Base-by-base conservation (phyloP, 805 yeast genomes). In the Ogataea kodamae region DNA sequence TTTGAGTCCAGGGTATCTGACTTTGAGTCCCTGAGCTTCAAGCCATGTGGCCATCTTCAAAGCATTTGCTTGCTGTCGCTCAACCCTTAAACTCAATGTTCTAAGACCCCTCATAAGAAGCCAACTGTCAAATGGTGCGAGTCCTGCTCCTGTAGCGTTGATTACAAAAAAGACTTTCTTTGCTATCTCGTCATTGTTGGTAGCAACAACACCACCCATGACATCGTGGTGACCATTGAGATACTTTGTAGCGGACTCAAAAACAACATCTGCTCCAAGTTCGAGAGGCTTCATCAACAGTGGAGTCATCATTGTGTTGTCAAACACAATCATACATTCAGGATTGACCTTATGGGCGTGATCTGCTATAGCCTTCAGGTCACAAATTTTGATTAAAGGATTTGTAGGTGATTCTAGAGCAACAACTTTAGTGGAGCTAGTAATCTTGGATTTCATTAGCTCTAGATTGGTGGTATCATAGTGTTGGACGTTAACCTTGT, bases 291-390 rank as follows among this genome's bases (percentile, higher is more conserved):
- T 71, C 78, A 85, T 78, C 51, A 81, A 69, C 42, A 89, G 61
- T 9, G 97, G 97, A 18, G 95, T 80, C 94, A 89, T 82, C 97
- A 89, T 89, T 39, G 97, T 90, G 68, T 90, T 89, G 63, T 89
- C 97, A 42, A 89, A 89, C 9, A 86, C 95, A 24, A 86, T 78
- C 30, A 81, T 56, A 34, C 82, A 70, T 22, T 78, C 70, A 11
- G 94, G 87, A 52, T 71, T 81, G 25, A 71, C 67, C 25, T 62
- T 56, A 54, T 86, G 92, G 27, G 89, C 88, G 42, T 74, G 67
- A 22, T 65, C 64, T 11, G 88, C 64, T 39, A 88, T 78, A 20
- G 75, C 64, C 40, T 74, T 77, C 33, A 89, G 75, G 56, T 90
- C 95, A 39, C 85, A 78, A 40, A 89, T 84, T 62, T 87, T 85